Evolutionary conservation across 129 eudicot species (phyloP).

Genomic region (Saposhnikovia divaricata): DNA sequence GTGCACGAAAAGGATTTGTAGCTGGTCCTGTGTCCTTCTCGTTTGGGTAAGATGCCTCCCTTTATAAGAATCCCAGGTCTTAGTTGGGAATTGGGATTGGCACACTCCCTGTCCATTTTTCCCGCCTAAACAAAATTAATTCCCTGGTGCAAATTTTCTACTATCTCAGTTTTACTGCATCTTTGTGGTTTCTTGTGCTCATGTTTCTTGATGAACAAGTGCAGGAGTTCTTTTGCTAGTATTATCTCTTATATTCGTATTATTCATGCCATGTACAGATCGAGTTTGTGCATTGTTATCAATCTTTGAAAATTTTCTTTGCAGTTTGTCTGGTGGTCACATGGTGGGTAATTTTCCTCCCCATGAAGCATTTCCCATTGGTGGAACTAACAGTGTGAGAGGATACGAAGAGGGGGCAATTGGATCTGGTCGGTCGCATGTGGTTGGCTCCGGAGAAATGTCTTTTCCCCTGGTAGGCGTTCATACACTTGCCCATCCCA

Average conservation of each 20-base stretch:
- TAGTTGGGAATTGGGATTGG: background rate
- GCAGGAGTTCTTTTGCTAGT: background rate
- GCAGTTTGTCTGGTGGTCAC: constrained; percentile 91
- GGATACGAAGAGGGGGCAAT: constrained; percentile 99
- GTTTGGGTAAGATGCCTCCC: constrained; percentile 37
- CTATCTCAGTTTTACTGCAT: background rate
- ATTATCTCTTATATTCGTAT: background rate
- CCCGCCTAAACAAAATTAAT: background rate
- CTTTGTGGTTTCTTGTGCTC: background rate
- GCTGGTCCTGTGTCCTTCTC: constrained; percentile 64
- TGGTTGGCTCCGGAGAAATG: constrained; percentile 86
- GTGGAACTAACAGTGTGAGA: constrained; percentile 96
- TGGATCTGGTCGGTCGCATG: constrained; percentile 92
- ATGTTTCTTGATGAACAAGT: background rate
- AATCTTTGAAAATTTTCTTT: background rate
- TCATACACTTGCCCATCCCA: background rate
- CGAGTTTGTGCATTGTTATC: background rate
- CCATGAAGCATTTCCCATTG: constrained; percentile 92
- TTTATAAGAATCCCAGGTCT: background rate
- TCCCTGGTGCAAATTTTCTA: background rate
- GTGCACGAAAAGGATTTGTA: constrained; percentile 71
- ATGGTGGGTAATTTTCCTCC: constrained; percentile 94
- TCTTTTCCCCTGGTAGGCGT: constrained; percentile 81
- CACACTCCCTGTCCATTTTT: background rate
- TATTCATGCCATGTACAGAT: background rate